Conservation (phyloP, 208 protist genomes). For the Leishmania gerbilli region DNA sequence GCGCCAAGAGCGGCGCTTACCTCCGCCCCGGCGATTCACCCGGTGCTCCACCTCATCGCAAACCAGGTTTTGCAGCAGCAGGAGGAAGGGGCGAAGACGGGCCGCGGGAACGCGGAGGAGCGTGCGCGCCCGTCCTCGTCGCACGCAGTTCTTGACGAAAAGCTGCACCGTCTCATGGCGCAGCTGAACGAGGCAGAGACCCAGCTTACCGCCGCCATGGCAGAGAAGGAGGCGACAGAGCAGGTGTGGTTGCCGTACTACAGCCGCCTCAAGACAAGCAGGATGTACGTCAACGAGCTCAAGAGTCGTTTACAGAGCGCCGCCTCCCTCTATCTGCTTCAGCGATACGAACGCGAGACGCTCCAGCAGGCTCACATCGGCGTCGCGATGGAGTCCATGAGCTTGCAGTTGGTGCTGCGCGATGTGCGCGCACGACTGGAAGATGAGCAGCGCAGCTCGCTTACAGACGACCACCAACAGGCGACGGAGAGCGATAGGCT, state of each 20-base stretch:
- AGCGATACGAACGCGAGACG: slow-evolving; percentile 70
- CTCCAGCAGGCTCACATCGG: slow-evolving; percentile 57
- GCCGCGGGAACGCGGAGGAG: background rate
- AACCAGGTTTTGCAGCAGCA: background rate
- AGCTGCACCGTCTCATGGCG: background rate
- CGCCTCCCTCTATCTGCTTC: slow-evolving; percentile 53
- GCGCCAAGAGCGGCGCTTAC: background rate
- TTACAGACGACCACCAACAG: background rate
- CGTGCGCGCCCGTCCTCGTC: background rate
- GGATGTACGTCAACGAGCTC: slow-evolving; percentile 43
- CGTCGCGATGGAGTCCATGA: slow-evolving; percentile 54
- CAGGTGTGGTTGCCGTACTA: slow-evolving; percentile 42
- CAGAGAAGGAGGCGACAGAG: slow-evolving; percentile 19
- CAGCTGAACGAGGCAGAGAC: background rate
- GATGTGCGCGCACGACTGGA: slow-evolving; percentile 36
- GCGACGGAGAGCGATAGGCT: background rate
- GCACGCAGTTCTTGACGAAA: background rate
- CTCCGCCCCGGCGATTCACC: background rate
- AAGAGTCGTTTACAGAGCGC: slow-evolving; percentile 43
- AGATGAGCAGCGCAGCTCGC: slow-evolving; percentile 1
- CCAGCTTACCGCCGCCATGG: slow-evolving; percentile 24
- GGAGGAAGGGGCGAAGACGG: background rate
- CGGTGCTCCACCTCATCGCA: slow-evolving; percentile 14
- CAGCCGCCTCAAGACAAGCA: slow-evolving; percentile 41
- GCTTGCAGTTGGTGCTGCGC: slow-evolving; percentile 52